Conservation (phyloP, 75 land plant genomes). For the Cryptomeria japonica region DNA sequence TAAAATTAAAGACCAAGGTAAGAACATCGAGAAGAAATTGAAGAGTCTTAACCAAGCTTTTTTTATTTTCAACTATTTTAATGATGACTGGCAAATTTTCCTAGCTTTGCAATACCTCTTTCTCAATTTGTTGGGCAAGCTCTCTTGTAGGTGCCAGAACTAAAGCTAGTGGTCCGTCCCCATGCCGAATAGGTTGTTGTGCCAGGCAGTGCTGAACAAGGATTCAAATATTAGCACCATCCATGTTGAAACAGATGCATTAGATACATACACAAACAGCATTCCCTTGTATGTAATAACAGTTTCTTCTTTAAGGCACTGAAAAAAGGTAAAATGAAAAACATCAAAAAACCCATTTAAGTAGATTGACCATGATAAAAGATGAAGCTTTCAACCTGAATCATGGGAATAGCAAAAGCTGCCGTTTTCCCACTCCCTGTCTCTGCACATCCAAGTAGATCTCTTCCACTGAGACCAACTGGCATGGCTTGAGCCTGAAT, state of each 20-base stretch:
- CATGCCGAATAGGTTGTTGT: constrained; percentile 62
- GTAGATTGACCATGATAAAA: not conserved
- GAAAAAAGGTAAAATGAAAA: not conserved
- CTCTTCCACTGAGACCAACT: constrained; percentile 71
- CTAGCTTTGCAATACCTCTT: constrained; percentile 38
- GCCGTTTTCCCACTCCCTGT: constrained; percentile 88
- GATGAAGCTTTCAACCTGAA: constrained; percentile 42
- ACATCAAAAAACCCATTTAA: not conserved
- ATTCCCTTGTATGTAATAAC: not conserved
- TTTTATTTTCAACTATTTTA: not conserved
- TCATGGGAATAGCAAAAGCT: constrained; percentile 79
- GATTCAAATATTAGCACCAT: not conserved
- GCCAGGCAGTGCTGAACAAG: constrained; percentile 63
- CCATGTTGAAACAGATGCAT: not conserved
- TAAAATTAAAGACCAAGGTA: not conserved
- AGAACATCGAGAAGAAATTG: not conserved
- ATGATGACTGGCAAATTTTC: not conserved
- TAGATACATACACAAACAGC: not conserved
- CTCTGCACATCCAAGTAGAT: constrained; percentile 79
- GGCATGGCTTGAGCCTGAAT: constrained; percentile 89
- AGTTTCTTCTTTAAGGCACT: not conserved
- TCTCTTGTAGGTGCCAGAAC: constrained; percentile 84
- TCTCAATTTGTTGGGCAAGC: constrained; percentile 86
- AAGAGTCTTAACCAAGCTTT: not conserved
- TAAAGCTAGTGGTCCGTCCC: constrained; percentile 78